A percentile compares a stretch with the other conserved stretches of the same genome.
Evolutionary conservation across 2,329 filamentous ascomycete genomes (phyloP).

Genomic region (Chrysosphaeria jannelii): DNA sequence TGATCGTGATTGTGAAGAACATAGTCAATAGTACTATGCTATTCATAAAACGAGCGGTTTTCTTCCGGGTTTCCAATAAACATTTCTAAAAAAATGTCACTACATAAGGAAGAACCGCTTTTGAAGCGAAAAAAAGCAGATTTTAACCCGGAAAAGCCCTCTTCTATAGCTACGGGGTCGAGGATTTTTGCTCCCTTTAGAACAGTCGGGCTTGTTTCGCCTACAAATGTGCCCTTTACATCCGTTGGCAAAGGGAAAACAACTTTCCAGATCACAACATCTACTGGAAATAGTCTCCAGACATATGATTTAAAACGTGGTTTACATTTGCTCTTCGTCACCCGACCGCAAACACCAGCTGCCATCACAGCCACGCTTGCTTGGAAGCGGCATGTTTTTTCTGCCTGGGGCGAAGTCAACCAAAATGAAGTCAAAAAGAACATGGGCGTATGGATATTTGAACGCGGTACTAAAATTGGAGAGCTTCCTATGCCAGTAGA

Average conservation of each 20-base stretch:
- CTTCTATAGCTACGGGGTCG: constrained; percentile 22
- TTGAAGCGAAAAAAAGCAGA: constrained; percentile 46
- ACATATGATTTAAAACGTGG: constrained; percentile 85
- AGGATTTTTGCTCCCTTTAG: constrained; percentile 81
- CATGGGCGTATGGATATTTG: constrained; percentile 69
- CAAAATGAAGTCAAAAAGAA: constrained; percentile 4
- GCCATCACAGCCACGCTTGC: constrained; percentile 64
- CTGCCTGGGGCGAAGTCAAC: constrained; percentile 40
- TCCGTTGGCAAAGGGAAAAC: constrained; percentile 71
- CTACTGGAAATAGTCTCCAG: constrained; percentile 64
- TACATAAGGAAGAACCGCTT: constrained; percentile 27
- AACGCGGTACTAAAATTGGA: constrained; percentile 59
- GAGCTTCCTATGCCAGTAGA: constrained; percentile 40
- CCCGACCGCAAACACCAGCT: constrained; percentile 60
- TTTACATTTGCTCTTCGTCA: constrained; percentile 79
- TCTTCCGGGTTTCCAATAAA: no score
- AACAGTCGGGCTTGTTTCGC: constrained; percentile 82
- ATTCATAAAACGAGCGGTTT: no score
- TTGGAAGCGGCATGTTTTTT: constrained; percentile 65
- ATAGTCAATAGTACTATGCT: no score
- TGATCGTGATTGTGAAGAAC: no score
- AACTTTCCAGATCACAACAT: constrained; percentile 92
- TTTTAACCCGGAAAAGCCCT: constrained; percentile 11
- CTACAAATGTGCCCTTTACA: constrained; percentile 71
- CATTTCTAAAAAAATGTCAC: no score